Conservation (phyloP, 768 basidiomycete species). For the Piloderma croceum region DNA sequence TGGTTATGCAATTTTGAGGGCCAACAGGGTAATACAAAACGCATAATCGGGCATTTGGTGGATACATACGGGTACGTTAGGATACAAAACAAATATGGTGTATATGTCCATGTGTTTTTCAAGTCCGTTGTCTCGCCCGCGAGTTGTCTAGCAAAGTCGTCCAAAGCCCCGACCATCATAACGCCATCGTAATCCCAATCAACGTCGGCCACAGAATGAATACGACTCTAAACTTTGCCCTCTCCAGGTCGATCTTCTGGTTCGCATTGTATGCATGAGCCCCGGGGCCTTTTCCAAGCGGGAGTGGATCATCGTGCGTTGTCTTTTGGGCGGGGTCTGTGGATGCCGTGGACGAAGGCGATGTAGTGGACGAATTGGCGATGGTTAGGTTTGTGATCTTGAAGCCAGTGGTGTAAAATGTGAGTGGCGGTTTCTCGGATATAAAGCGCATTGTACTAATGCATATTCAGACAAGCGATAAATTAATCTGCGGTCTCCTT, state of each 20-base stretch:
- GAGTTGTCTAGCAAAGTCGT: too few species aligned
- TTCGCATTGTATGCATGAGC: constrained; percentile 29
- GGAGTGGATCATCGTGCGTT: constrained; percentile 10
- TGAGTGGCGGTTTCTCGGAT: constrained; percentile 19
- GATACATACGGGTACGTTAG: too few species aligned
- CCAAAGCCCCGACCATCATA: constrained; percentile 31
- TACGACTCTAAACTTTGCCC: constrained; percentile 40
- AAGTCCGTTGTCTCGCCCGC: too few species aligned
- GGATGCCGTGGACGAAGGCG: too few species aligned
- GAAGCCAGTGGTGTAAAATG: constrained; percentile 51
- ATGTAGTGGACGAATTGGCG: too few species aligned
- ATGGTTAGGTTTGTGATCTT: constrained; percentile 27
- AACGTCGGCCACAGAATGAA: constrained; percentile 54
- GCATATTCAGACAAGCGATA: constrained; percentile 8
- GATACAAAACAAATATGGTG: too few species aligned
- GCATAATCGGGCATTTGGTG: too few species aligned
- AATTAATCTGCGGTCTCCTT: constrained; percentile 25
- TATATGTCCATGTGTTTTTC: too few species aligned
- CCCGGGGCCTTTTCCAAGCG: constrained; percentile 8
- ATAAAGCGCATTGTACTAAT: constrained; percentile 32
- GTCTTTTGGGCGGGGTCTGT: too few species aligned
- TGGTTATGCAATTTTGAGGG: too few species aligned
- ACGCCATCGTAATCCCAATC: constrained; percentile 50
- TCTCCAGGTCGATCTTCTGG: constrained; percentile 26
- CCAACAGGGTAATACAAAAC: too few species aligned